Evolutionary conservation across 192 early-diverging fungal genomes (phyloP).

Genomic region (Oehlia diaphana): DNA sequence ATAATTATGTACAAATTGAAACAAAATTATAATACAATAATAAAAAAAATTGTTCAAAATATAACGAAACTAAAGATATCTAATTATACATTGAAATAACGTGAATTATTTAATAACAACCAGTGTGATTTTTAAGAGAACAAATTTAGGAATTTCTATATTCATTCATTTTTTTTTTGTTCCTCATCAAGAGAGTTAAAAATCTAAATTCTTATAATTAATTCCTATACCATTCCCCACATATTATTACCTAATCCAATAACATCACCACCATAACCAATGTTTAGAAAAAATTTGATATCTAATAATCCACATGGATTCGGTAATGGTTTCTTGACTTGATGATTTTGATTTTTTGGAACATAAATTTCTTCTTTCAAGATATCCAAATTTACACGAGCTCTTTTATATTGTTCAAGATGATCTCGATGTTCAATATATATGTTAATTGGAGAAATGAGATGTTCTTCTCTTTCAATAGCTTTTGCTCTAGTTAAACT

Average conservation of each 20-base stretch:
- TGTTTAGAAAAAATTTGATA: background rate
- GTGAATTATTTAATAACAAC: background rate
- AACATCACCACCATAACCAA: background rate
- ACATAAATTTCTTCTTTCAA: conserved; percentile 5
- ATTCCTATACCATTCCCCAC: background rate
- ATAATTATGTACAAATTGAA: background rate
- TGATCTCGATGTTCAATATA: conserved; percentile 8
- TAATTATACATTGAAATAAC: background rate
- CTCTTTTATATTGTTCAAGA: background rate
- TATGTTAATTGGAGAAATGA: background rate
- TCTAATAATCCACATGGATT: background rate
- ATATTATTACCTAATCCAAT: background rate
- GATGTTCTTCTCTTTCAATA: background rate
- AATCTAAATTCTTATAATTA: background rate
- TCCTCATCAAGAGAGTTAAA: background rate
- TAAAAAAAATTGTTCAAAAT: background rate
- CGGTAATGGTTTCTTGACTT: background rate
- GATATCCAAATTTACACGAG: conserved; percentile 1
- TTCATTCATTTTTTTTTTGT: too few species aligned
- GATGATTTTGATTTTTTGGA: background rate
- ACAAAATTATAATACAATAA: background rate
- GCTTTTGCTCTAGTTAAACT: background rate
- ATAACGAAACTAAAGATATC: background rate
- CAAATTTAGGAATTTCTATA: background rate
- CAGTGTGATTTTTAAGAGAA: background rate